These are phyloP conservation scores for Pichia nanzhaoensis DNA, from an alignment of 805 yeast genomes.

Conservation along the genomic window DNA sequence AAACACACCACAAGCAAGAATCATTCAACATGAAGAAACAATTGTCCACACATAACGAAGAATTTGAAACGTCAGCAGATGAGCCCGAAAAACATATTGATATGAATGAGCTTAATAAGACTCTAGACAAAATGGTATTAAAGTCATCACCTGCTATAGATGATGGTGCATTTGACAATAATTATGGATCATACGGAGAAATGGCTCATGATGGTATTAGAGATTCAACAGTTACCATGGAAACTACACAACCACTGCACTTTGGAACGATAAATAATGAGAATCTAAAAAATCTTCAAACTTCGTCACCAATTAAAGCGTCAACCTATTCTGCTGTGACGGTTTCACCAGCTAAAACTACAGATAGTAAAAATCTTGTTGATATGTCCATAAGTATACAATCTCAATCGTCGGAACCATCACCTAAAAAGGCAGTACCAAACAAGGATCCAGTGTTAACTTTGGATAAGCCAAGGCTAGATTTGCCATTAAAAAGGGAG, in stretches of 20 bases:
- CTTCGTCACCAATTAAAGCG: background rate
- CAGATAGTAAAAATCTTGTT: slow-evolving; percentile 2
- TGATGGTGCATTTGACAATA: slow-evolving; percentile 3
- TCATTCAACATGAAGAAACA: background rate
- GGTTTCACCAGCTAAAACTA: slow-evolving; percentile 1
- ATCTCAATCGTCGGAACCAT: background rate
- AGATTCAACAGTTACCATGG: background rate
- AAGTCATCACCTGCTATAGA: background rate
- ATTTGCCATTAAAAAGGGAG: background rate
- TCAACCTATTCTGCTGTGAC: background rate
- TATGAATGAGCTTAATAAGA: slow-evolving; percentile 1
- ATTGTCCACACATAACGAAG: background rate
- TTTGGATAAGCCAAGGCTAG: background rate
- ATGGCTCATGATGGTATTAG: background rate
- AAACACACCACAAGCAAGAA: background rate
- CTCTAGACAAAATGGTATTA: slow-evolving; percentile 7
- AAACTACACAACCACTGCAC: background rate
- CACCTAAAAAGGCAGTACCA: slow-evolving; percentile 1
- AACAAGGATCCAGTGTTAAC: background rate
- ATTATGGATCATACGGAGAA: slow-evolving; percentile 8
- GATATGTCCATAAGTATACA: slow-evolving; percentile 5
- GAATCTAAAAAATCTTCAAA: background rate
- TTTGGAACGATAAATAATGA: background rate
- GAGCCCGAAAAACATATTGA: background rate
- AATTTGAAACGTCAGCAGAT: background rate